Evolutionary conservation across 306 rosid species (phyloP).

Genomic region (Sicyos edulis): DNA sequence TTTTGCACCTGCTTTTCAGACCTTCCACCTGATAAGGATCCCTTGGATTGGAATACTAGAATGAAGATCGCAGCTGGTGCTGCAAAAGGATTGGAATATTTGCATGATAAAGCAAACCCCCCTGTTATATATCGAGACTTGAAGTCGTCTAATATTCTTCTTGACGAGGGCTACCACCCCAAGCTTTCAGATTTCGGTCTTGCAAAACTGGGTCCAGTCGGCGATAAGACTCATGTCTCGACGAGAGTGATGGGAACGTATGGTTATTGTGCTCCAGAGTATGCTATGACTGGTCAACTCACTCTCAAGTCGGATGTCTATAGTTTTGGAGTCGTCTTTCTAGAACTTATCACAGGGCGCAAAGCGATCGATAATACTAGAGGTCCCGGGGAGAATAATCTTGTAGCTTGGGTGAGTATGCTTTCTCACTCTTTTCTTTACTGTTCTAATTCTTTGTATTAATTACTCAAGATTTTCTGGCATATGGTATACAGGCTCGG

Average conservation of each 20-base stretch:
- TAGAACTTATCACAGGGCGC: conserved; percentile 77
- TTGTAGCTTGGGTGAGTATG: conserved; percentile 76
- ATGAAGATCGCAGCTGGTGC: conserved; percentile 81
- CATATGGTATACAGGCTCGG: conserved; percentile 42
- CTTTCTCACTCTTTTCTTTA: background rate
- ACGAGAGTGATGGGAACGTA: conserved; percentile 78
- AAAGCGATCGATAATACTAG: conserved; percentile 62
- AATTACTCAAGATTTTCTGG: conserved; percentile 12
- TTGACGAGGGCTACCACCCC: conserved; percentile 61
- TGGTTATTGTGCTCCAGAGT: conserved; percentile 89
- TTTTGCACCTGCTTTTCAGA: conserved; percentile 40
- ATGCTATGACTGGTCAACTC: conserved; percentile 73
- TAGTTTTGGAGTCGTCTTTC: conserved; percentile 76
- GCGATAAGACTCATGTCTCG: conserved; percentile 74
- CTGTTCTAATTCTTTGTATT: background rate
- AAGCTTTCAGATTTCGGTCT: conserved; percentile 82
- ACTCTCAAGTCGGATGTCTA: conserved; percentile 74
- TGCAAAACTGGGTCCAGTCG: conserved; percentile 72
- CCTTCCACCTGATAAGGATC: conserved; percentile 47
- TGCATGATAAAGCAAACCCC: conserved; percentile 62
- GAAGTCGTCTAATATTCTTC: conserved; percentile 73
- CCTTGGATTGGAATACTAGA: conserved; percentile 85
- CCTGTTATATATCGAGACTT: conserved; percentile 77
- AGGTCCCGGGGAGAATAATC: conserved; percentile 52
- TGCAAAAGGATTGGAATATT: conserved; percentile 79